Percentiles rank a stretch among this genome's conserved stretches.
Evolutionary conservation across 208 protist species (phyloP).

Genomic region (Borovskyia barvae): DNA sequence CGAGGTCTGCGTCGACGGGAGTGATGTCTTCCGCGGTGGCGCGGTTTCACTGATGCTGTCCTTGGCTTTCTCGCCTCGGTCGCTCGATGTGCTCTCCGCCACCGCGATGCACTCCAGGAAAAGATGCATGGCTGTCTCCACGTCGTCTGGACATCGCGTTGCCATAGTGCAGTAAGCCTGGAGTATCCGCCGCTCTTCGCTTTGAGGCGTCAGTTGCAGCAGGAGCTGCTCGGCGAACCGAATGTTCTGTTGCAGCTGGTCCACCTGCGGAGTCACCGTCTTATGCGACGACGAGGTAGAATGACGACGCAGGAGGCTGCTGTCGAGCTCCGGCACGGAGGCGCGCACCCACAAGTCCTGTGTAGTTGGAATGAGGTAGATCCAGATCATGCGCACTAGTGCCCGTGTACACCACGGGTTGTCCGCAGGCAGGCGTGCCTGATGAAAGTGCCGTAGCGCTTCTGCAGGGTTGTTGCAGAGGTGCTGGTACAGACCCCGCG

Average conservation of each 20-base stretch:
- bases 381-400: slow-evolving; percentile 91
- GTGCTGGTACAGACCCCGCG: slow-evolving; percentile 76
- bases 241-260: slow-evolving; percentile 74
- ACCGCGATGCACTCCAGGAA: slow-evolving; percentile 47
- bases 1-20: slow-evolving; percentile 6
- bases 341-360: slow-evolving; percentile 78
- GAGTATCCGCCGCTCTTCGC: slow-evolving; percentile 65
- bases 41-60: neutral
- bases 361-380: slow-evolving; percentile 89
- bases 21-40: neutral
- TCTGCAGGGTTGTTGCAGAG: slow-evolving; percentile 79
- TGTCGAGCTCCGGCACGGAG: slow-evolving; percentile 13
- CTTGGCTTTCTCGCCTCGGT: neutral
- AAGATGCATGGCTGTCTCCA: slow-evolving; percentile 78
- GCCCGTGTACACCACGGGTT: slow-evolving; percentile 83
- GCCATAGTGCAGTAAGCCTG: slow-evolving; percentile 78
- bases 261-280: neutral
- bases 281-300: neutral
- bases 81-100: slow-evolving; percentile 18
- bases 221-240: slow-evolving; percentile 82
- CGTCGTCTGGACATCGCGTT: slow-evolving; percentile 41
- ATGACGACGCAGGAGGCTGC: slow-evolving; percentile 11
- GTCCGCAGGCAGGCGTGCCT: slow-evolving; percentile 67
- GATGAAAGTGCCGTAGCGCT: slow-evolving; percentile 90
- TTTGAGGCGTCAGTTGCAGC: slow-evolving; percentile 58